These are phyloP conservation scores for Fusarium circinatum DNA, from an alignment of 2,329 filamentous ascomycete species.

Conservation along the genomic window DNA sequence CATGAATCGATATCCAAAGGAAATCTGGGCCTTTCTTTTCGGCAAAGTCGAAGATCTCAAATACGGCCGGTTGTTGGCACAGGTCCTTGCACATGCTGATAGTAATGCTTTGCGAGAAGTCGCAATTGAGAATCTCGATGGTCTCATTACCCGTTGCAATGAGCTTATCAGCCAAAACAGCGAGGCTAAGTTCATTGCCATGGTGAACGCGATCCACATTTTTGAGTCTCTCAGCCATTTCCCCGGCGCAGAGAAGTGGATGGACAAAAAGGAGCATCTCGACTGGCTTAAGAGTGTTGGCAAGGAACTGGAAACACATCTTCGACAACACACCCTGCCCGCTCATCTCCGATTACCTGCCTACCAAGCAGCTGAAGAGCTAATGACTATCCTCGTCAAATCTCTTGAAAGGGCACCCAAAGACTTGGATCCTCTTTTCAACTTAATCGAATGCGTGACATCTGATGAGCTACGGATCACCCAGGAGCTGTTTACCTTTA, in stretches of 20 bases:
- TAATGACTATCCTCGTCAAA: constrained; percentile 85
- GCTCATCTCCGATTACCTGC: constrained; percentile 81
- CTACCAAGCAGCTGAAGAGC: constrained; percentile 87
- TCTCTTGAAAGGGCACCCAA: constrained; percentile 79
- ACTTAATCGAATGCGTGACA: constrained; percentile 84
- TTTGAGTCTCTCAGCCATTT: constrained; percentile 81
- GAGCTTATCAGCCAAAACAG: constrained; percentile 72
- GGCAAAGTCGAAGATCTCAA: constrained; percentile 83
- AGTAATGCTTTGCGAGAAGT: constrained; percentile 80
- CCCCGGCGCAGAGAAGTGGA: constrained; percentile 73
- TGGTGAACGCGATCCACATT: constrained; percentile 89
- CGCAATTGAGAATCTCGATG: constrained; percentile 77
- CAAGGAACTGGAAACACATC: constrained; percentile 80
- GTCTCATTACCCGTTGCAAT: constrained; percentile 74
- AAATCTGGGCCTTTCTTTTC: constrained; percentile 85
- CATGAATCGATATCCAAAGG: constrained; percentile 89
- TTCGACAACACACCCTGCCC: constrained; percentile 76
- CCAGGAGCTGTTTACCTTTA: constrained; percentile 80
- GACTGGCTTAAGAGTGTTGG: constrained; percentile 73
- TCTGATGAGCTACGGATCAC: constrained; percentile 82
- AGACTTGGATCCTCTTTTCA: constrained; percentile 86
- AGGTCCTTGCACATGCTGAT: constrained; percentile 80
- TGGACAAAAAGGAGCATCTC: constrained; percentile 72
- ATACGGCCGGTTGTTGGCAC: constrained; percentile 90
- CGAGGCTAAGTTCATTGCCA: constrained; percentile 74